phyloP scores from a whole-genome alignment of 208 protist genomes.

The Angomonas deanei region DNA sequence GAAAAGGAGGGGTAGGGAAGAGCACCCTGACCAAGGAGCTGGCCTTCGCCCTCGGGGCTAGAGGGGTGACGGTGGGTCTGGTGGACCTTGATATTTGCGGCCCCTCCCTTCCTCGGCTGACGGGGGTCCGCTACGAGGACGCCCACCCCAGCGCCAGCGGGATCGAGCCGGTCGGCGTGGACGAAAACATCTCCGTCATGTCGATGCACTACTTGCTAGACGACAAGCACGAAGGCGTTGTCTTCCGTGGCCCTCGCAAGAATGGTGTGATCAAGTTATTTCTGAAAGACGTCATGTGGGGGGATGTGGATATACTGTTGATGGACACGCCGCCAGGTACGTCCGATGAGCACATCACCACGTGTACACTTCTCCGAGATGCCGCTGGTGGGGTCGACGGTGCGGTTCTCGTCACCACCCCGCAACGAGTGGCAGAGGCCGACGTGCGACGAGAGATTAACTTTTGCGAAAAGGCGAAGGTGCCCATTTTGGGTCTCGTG shows the following conservation, averaged over 20 bases:
- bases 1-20: slow-evolving; percentile 95
- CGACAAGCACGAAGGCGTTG: slow-evolving; percentile 96
- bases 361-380: slow-evolving; percentile 89
- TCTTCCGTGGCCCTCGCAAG: slow-evolving; percentile 98
- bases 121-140: slow-evolving; percentile 83
- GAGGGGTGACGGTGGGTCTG: slow-evolving; percentile 94
- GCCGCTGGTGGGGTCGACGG: slow-evolving; percentile 73
- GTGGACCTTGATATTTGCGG: slow-evolving; percentile 99
- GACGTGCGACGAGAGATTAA: slow-evolving; percentile 98
- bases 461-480: slow-evolving; percentile 97
- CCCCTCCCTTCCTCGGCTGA: slow-evolving; percentile 90
- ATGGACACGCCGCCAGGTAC: slow-evolving; percentile 99
- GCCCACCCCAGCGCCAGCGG: slow-evolving; percentile 89
- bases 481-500: slow-evolving; percentile 97
- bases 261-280: slow-evolving; percentile 99
- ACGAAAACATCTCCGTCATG: slow-evolving; percentile 96
- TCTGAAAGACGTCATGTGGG: slow-evolving; percentile 97
- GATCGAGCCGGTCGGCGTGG: slow-evolving; percentile 94
- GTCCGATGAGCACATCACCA: slow-evolving; percentile 99
- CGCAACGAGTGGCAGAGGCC: slow-evolving; percentile 96
- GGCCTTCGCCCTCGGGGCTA: slow-evolving; percentile 68
- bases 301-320: slow-evolving; percentile 97
- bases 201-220: slow-evolving; percentile 97
- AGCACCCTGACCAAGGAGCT: slow-evolving; percentile 91
- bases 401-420: slow-evolving; percentile 96